phyloP scores from a whole-genome alignment of 208 protist species.

The Acanthamoeba healyi region DNA sequence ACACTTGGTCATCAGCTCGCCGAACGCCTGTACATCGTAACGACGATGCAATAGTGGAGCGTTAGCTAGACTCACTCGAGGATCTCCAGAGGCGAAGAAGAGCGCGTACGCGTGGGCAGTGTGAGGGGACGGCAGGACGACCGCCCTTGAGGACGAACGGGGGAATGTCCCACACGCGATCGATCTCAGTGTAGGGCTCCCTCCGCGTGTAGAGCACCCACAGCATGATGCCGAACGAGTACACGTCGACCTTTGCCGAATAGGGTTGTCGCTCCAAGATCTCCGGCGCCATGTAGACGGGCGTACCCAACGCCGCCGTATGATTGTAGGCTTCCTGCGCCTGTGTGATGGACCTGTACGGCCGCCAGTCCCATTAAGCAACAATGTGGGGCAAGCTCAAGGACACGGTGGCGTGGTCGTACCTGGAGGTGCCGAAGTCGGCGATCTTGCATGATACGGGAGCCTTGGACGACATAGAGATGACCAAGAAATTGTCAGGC shows the following conservation, averaged over 20 bases:
- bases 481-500: slow-evolving; percentile 58
- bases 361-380: too few relatives aligned
- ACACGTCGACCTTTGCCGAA: slow-evolving; percentile 26
- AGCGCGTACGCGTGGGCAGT: slow-evolving; percentile 7
- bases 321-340: slow-evolving; percentile 41
- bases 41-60: too few relatives aligned
- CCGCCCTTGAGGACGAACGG: slow-evolving; percentile 34
- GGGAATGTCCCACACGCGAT: slow-evolving; percentile 47
- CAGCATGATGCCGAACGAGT: slow-evolving; percentile 39
- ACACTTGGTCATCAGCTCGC: background rate
- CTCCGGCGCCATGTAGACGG: slow-evolving; percentile 49
- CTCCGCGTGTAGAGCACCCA: slow-evolving; percentile 53
- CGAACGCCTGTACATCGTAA: background rate
- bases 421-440: slow-evolving; percentile 59
- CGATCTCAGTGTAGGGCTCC: slow-evolving; percentile 32
- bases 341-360: slow-evolving; percentile 32
- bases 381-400: too few relatives aligned
- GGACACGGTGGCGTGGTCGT: too few relatives aligned
- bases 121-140: background rate
- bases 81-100: too few relatives aligned
- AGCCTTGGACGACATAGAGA: background rate
- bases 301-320: slow-evolving; percentile 36
- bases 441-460: slow-evolving; percentile 22
- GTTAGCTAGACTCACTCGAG: too few relatives aligned
- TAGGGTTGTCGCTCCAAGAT: slow-evolving; percentile 34